Evolutionary conservation across 345 rosid species (phyloP).

Genomic region (Acer campestre): DNA sequence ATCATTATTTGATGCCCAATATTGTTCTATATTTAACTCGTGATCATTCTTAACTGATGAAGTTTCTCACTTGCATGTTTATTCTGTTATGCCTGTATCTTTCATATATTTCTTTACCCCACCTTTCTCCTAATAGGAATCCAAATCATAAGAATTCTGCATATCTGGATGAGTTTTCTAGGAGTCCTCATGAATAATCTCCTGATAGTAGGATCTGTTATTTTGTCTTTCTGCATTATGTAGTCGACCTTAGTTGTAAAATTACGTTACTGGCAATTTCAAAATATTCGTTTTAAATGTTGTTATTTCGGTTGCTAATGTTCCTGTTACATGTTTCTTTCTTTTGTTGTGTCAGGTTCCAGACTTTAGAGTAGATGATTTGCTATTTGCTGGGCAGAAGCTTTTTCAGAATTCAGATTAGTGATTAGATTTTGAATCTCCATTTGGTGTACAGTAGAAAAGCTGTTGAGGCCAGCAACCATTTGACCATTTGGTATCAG

Average conservation of each 20-base stretch:
- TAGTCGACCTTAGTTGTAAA: not conserved
- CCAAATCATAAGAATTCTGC: too few relatives aligned
- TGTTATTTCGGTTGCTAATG: not conserved
- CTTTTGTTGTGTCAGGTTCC: slow-evolving; percentile 20
- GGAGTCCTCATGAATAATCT: not conserved
- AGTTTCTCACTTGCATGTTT: too few relatives aligned
- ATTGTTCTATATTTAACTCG: too few relatives aligned
- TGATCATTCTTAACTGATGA: too few relatives aligned
- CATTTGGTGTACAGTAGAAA: slow-evolving; percentile 36
- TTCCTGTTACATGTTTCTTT: not conserved
- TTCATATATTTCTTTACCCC: too few relatives aligned
- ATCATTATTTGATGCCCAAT: too few relatives aligned
- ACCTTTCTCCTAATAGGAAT: not conserved
- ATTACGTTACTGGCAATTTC: not conserved
- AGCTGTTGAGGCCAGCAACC: slow-evolving; percentile 15
- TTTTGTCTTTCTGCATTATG: not conserved
- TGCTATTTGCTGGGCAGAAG: slow-evolving; percentile 24
- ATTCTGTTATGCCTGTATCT: too few relatives aligned
- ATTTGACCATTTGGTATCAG: not conserved
- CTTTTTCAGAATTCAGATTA: slow-evolving; percentile 12
- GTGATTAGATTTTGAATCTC: slow-evolving; percentile 23
- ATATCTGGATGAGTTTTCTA: not conserved
- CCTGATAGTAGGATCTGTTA: not conserved
- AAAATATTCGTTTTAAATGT: not conserved
- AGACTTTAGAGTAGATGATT: slow-evolving; percentile 35